These are phyloP conservation scores for Fusarium sp. DNA, from an alignment of 2,329 filamentous ascomycete species.

Conservation along the genomic window DNA sequence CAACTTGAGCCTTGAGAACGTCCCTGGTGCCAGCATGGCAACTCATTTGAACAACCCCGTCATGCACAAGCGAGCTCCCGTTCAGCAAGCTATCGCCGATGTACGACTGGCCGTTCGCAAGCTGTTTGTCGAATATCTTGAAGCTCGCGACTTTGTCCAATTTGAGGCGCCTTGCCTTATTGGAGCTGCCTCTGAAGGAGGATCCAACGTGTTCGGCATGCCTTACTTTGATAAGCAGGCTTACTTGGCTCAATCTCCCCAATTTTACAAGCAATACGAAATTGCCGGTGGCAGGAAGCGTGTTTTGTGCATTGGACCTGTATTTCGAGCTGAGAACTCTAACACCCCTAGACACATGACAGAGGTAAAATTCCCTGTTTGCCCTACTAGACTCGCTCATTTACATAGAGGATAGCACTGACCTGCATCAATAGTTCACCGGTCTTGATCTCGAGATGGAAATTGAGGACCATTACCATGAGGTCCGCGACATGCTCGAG, in stretches of 20 bases:
- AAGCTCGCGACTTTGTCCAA: slow-evolving; percentile 54
- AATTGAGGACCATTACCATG: slow-evolving; percentile 79
- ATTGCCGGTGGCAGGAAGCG: slow-evolving; percentile 83
- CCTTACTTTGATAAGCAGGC: slow-evolving; percentile 90
- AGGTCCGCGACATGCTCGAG: slow-evolving; percentile 79
- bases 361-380: slow-evolving; percentile 60
- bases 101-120: slow-evolving; percentile 68
- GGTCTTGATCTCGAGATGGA: slow-evolving; percentile 93
- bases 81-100: slow-evolving; percentile 83
- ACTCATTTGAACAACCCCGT: slow-evolving; percentile 92
- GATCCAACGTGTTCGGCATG: slow-evolving; percentile 89
- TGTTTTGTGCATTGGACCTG: slow-evolving; percentile 82
- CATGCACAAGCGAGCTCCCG: slow-evolving; percentile 90
- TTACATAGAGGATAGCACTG: not conserved
- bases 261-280: slow-evolving; percentile 90
- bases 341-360: slow-evolving; percentile 89
- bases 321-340: slow-evolving; percentile 87
- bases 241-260: slow-evolving; percentile 82
- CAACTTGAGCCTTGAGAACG: slow-evolving; percentile 56
- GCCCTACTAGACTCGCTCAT: slow-evolving; percentile 16
- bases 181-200: slow-evolving; percentile 91
- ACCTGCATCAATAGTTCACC: slow-evolving; percentile 68
- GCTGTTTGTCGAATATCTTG: slow-evolving; percentile 84
- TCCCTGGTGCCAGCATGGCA: slow-evolving; percentile 81
- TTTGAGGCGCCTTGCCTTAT: slow-evolving; percentile 93